Base-by-base conservation (phyloP, 2,329 filamentous ascomycete species). In the Lachnellula suecica region DNA sequence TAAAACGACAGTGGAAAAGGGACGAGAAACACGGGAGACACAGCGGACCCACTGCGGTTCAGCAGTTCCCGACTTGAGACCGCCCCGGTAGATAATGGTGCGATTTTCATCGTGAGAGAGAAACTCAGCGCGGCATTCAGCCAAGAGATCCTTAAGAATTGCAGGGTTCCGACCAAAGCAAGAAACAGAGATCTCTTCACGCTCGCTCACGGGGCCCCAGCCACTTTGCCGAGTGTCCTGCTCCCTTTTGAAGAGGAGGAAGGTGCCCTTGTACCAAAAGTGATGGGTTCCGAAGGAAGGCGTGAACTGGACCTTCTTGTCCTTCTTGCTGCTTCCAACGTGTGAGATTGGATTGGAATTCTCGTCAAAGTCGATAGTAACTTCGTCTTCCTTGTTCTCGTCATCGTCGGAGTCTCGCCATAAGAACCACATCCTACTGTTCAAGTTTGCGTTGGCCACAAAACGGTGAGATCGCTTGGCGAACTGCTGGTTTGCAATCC, bases 241-340 rank as follows among this genome's bases (percentile, higher is more conserved):
- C 9, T 68, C 68, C 10, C 84, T 77, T 45, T 76, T 73, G 61
- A 87, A 85, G 38, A 82, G 70, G 25, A 90, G 71, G 1, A 83
- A 69, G 5, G 74, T 74, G 4, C 79, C 74, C 43, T 76, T 77
- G 68, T 84, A 89, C 78, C 82, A 85, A 69, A 91, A 90, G 63
- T 79, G 82, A 66, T 89, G 84, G 3, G 71, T 79, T 7, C 87
- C 87, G 51, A 84, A 81, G 0, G 81, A 80, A 0, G 87, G 87
- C 0, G 85, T 89, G 68, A 87, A 89, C 24, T 70, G 69, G n/a
- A 73, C 63, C 44, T 70, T 72, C 51, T 66, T 67, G 41, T 63
- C 47, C 51, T 66, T 64, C 17, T 59, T 81, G 62, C 79, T 59
- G 72, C 71, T 56, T 9, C 27, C 44, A 13, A 43, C 47, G 8